These are phyloP conservation scores for Delonix regia DNA, from an alignment of 306 rosid species.

Conservation along the genomic window DNA sequence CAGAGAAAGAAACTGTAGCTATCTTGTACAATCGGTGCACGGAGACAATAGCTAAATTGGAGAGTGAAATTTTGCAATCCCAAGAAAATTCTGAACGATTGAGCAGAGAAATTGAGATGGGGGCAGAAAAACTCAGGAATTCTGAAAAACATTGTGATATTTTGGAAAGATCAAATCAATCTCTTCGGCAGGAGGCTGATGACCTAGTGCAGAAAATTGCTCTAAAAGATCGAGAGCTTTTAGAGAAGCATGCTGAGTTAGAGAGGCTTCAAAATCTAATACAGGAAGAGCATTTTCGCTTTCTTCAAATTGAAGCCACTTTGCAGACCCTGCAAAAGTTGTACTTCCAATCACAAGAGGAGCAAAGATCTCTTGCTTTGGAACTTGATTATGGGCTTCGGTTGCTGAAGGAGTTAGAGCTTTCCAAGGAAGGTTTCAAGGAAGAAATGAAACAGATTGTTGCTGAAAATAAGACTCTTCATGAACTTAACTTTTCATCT, in stretches of 20 bases:
- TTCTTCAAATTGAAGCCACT: slow-evolving; percentile 78
- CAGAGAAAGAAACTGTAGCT: slow-evolving; percentile 74
- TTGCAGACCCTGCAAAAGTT: slow-evolving; percentile 69
- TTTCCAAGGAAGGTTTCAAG: slow-evolving; percentile 66
- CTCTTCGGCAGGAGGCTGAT: slow-evolving; percentile 71
- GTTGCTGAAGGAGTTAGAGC: slow-evolving; percentile 75
- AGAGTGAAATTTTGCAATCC: slow-evolving; percentile 64
- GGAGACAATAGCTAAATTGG: slow-evolving; percentile 73
- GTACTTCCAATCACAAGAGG: slow-evolving; percentile 82
- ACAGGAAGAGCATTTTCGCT: slow-evolving; percentile 75
- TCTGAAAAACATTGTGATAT: slow-evolving; percentile 59
- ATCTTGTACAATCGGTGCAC: slow-evolving; percentile 63
- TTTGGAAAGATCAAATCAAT: slow-evolving; percentile 73
- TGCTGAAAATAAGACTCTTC: slow-evolving; percentile 75
- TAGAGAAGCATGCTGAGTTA: slow-evolving; percentile 68
- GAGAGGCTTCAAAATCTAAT: slow-evolving; percentile 71
- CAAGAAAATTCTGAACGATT: slow-evolving; percentile 60
- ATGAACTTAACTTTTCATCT: slow-evolving; percentile 59
- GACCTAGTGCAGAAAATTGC: slow-evolving; percentile 72
- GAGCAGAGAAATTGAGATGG: slow-evolving; percentile 55
- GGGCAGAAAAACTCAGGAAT: slow-evolving; percentile 59
- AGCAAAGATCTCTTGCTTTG: slow-evolving; percentile 78
- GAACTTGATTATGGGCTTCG: slow-evolving; percentile 85
- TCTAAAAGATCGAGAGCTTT: slow-evolving; percentile 75
- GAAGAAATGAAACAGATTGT: slow-evolving; percentile 68